Evolutionary conservation across 805 yeast genomes (phyloP), one percentile per base, ranked within the genome.

Genomic region (Barnettozyma sp.): DNA sequence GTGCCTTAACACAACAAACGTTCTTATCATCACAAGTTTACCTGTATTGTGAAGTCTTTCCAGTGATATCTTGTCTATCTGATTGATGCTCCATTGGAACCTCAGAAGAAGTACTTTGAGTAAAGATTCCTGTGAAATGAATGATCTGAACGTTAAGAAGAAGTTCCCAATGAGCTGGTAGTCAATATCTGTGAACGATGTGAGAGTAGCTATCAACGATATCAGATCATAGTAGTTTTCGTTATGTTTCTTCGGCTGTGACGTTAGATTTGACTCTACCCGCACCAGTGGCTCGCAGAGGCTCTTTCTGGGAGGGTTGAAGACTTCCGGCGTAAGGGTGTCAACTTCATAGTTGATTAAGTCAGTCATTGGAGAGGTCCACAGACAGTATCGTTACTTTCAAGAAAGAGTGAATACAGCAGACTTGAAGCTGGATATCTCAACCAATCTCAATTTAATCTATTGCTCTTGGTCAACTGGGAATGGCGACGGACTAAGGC

Each of bases 1-100:
- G 61, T 85, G 95, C 50, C 97, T 73, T 28, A 92, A 48, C 20
- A 82, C 78, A 19, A 85, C 95, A 62, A 88, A 90, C 0, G 94
- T 80, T 49, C 97, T 68, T 24, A 88, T 70, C 10, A 84, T 63
- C 2, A 81, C 78, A 30, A 82, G 64, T 40, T 78, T 71, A 2
- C 94, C 94, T 4, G 70, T 52, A 41, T 66, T 68, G 9, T 53
- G 50, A 26, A 50, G 51, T n/a, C 51, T 48, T 14, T 49, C 54
- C 30, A 55, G 55, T 13, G 49, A 29, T 2, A 25, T 20, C 22
- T 54, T 52, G 7, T 39, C 41, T 9, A 60, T 50, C 15, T 52
- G 52, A 15, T 67, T 69, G 18, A 82, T 57, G 17, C 86, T 74
- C 95, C 95, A 85, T 9, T 73, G 65, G 24, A 86, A 62, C 35